These are phyloP conservation scores for Lactarius deliciosus DNA, from an alignment of 768 basidiomycete genomes.

Conservation along the genomic window DNA sequence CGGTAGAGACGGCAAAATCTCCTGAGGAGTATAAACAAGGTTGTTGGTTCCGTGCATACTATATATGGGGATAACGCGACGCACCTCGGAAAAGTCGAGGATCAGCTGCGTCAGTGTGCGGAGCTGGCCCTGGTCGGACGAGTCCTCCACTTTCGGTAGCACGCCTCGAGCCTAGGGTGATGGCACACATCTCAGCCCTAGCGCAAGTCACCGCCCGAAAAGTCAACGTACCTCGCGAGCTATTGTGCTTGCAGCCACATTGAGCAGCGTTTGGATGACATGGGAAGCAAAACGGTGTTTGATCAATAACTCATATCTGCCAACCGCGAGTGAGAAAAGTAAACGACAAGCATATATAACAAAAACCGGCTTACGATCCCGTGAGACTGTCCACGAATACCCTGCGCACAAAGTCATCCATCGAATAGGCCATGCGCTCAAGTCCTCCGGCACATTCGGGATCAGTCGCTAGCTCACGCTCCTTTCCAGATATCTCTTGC, in stretches of 20 bases:
- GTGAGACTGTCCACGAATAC: conserved; percentile 85
- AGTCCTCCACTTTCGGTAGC: conserved; percentile 46
- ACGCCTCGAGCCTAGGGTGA: conserved; percentile 51
- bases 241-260: conserved; percentile 61
- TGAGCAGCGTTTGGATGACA: conserved; percentile 88
- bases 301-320: conserved; percentile 60
- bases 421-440: conserved; percentile 87
- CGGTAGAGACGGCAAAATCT: conserved; percentile 63
- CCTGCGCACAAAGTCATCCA: conserved; percentile 94
- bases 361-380: conserved; percentile 88
- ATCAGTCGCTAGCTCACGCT: conserved; percentile 88
- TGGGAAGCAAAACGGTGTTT: conserved; percentile 92
- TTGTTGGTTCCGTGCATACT: not conserved
- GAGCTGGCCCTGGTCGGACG: conserved; percentile 60
- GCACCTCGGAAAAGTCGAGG: conserved; percentile 63
- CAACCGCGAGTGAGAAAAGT: conserved; percentile 6
- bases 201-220: not conserved
- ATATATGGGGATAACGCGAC: conserved; percentile 23
- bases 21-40: conserved; percentile 42
- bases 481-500: conserved; percentile 81
- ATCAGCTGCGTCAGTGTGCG: conserved; percentile 62
- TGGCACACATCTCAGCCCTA: not conserved
- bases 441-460: conserved; percentile 89
- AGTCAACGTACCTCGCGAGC: conserved; percentile 58
- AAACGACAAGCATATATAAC: not conserved